Percentiles rank a stretch among this genome's conserved stretches.
Evolutionary conservation across 1,284 basidiomycete species (phyloP).

Genomic region (Ganoderma sinense): DNA sequence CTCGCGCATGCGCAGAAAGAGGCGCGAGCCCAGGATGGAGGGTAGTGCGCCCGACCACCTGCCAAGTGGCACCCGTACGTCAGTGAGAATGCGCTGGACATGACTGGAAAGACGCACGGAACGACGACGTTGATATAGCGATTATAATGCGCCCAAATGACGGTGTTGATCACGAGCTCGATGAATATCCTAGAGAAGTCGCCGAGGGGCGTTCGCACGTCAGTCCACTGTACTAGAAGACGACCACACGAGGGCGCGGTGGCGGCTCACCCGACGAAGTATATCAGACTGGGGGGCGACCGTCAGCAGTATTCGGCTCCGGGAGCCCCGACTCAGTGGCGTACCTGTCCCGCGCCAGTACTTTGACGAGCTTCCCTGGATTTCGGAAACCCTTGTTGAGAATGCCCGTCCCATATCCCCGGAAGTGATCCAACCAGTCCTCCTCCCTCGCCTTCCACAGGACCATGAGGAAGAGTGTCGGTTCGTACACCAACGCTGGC

Average conservation of each 20-base stretch:
- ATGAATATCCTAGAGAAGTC: constrained; percentile 32
- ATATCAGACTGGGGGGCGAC: constrained; percentile 24
- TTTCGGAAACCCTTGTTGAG: neutral
- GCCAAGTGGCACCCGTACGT: neutral
- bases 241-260: neutral
- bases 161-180: constrained; percentile 32
- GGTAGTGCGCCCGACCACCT: constrained; percentile 38
- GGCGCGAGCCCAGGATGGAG: constrained; percentile 29
- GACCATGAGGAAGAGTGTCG: constrained; percentile 36
- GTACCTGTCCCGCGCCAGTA: constrained; percentile 9
- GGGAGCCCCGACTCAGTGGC: neutral
- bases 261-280: constrained; percentile 27
- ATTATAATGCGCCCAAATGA: constrained; percentile 35
- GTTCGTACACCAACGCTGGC: constrained; percentile 37
- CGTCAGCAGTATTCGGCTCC: neutral
- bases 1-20: constrained; percentile 32
- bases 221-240: neutral
- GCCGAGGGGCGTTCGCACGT: neutral
- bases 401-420: neutral
- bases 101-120: constrained; percentile 32
- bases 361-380: neutral
- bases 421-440: neutral
- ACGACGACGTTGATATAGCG: constrained; percentile 37
- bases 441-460: constrained; percentile 34
- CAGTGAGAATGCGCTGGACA: neutral